A percentile compares a stretch with the other conserved stretches of the same genome.
phyloP scores from a whole-genome alignment of 225 moss, liverwort and hornwort genomes.

The Straminergon stramineum region DNA sequence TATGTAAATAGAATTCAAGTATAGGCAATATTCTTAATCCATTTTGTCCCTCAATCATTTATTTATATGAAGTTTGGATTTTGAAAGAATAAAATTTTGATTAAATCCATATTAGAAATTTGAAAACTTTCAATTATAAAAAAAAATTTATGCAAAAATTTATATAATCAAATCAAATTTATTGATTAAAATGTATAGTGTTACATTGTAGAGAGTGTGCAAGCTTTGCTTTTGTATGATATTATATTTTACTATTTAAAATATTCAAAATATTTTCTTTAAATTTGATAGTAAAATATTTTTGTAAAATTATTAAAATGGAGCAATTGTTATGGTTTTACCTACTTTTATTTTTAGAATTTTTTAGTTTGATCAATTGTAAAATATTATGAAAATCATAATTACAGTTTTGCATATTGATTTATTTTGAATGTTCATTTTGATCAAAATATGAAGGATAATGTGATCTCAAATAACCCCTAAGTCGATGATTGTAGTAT shows the following conservation, averaged over 20 bases:
- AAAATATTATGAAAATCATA: not conserved
- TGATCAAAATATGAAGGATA: constrained; percentile 4
- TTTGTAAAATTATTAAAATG: too few species aligned
- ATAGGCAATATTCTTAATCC: not conserved
- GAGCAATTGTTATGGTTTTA: not conserved
- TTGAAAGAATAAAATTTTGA: not conserved
- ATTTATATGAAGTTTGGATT: not conserved
- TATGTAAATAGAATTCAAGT: not conserved
- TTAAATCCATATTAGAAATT: too few species aligned
- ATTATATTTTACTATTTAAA: not conserved
- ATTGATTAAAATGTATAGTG: not conserved
- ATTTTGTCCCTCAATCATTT: not conserved
- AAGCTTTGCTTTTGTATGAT: not conserved
- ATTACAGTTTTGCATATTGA: rapidly evolving
- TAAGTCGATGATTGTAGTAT: constrained; percentile 12
- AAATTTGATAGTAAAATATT: too few species aligned
- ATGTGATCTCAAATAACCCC: constrained; percentile 6
- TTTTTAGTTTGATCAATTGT: rapidly evolving
- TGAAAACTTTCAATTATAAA: too few species aligned
- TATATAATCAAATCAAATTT: not conserved
- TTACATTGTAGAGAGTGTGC: too few species aligned
- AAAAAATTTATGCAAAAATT: rapidly evolving
- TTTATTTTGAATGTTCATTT: not conserved
- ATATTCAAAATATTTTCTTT: too few species aligned
- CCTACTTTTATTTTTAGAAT: not conserved